Percentiles rank a stretch among this genome's conserved stretches.
Conservation (phyloP, 805 yeast genomes). For the Wickerhamiella occidentalis region DNA sequence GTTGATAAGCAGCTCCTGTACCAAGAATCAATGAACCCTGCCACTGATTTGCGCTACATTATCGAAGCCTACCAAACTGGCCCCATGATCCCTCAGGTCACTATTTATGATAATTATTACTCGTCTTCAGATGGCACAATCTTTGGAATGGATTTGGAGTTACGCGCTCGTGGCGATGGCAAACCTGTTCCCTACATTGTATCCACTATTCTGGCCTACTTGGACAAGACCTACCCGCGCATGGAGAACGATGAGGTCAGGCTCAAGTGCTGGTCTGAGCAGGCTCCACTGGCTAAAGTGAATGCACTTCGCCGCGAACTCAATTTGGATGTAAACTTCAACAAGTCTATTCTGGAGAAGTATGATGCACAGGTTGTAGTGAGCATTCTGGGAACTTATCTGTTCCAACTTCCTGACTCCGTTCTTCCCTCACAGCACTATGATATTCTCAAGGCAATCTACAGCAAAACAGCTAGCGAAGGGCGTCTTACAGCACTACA, state of each 20-base stretch:
- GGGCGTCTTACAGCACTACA: slow-evolving; percentile 49
- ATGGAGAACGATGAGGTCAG: slow-evolving; percentile 57
- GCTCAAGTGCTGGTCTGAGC: slow-evolving; percentile 53
- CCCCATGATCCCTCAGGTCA: slow-evolving; percentile 56
- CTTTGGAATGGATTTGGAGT: slow-evolving; percentile 68
- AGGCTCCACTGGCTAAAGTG: slow-evolving; percentile 47
- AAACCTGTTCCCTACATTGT: slow-evolving; percentile 60
- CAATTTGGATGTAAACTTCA: slow-evolving; percentile 26
- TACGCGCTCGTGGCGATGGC: slow-evolving; percentile 57
- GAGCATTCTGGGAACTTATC: slow-evolving; percentile 55
- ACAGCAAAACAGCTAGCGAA: slow-evolving; percentile 33
- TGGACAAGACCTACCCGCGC: slow-evolving; percentile 58
- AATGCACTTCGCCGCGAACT: slow-evolving; percentile 50
- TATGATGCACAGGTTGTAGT: slow-evolving; percentile 49
- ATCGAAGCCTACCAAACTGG: slow-evolving; percentile 65
- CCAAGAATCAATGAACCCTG: slow-evolving; percentile 64
- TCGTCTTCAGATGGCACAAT: slow-evolving; percentile 54
- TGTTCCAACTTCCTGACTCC: slow-evolving; percentile 71
- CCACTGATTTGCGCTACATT: slow-evolving; percentile 51
- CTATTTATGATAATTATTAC: slow-evolving; percentile 69
- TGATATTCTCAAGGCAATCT: slow-evolving; percentile 57
- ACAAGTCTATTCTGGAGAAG: slow-evolving; percentile 26
- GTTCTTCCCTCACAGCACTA: slow-evolving; percentile 51
- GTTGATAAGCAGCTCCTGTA: slow-evolving; percentile 49
- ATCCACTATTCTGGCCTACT: slow-evolving; percentile 47